Evolutionary conservation across 345 rosid species (phyloP), one percentile per base, ranked within the genome.

Genomic region (Limnanthes douglasii): DNA sequence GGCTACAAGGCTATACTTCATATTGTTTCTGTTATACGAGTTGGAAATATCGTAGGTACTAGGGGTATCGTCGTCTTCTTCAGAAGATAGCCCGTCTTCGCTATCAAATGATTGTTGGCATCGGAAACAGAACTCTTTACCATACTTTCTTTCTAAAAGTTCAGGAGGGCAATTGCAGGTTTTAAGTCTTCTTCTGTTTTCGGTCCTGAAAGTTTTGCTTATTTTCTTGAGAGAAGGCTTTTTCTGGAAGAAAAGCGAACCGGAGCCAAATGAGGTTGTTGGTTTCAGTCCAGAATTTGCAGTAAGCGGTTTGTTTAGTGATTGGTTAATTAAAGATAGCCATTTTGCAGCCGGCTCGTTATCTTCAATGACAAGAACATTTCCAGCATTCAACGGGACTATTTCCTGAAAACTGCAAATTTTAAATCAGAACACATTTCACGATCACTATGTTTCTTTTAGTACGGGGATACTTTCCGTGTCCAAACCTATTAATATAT

Each of bases 371-470:
- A 77, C 95, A 6, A 90, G 86, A 16, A 90, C 94, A 39, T 90
- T 84, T 42, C 98, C 98, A 30, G 98, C 98, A 59, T 84, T 90
- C 53, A 90, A 46, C 5, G 98, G 98, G 42, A 90, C 98, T 33
- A 80, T 84, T 72, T 90, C 98, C 69, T 90, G 98, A 69, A 90
- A 90, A 43, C 98, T 90, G 54, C 26, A 14, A 15, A 39, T 30
- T 31, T 5, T 30, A 50, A 6, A 20, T 3, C 26, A 18, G 37
- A 31, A 23, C 6, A 29, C 32, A 21, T 31, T 21, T n/a, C n/a
- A n/a, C n/a, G n/a, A n/a, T n/a, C n/a, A n/a, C n/a, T n/a, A n/a
- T n/a, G n/a, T n/a, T n/a, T n/a, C n/a, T n/a, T n/a, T n/a, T n/a
- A n/a, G n/a, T n/a, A n/a, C n/a, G n/a, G n/a, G n/a, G n/a, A n/a